These are phyloP conservation scores for Lumnitzera racemosa DNA, from an alignment of 345 rosid genomes.

Conservation along the genomic window DNA sequence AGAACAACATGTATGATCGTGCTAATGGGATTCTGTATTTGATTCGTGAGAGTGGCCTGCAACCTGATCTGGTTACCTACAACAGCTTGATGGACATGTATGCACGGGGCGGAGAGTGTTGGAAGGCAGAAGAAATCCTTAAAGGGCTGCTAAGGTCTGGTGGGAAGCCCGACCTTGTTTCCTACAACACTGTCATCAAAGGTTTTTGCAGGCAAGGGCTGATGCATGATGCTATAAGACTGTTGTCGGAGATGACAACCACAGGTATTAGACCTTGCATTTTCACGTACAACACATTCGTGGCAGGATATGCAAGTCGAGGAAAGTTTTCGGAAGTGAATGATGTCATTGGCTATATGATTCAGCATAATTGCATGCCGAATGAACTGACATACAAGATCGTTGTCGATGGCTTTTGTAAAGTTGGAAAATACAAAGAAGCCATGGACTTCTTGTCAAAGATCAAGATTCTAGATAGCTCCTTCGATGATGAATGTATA, in stretches of 20 bases:
- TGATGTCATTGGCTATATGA: slow-evolving; percentile 66
- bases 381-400: slow-evolving; percentile 82
- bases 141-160: slow-evolving; percentile 36
- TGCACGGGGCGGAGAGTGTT: slow-evolving; percentile 69
- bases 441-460: slow-evolving; percentile 71
- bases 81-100: slow-evolving; percentile 94
- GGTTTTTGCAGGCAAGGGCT: slow-evolving; percentile 84
- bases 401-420: slow-evolving; percentile 79
- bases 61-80: slow-evolving; percentile 75
- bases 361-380: slow-evolving; percentile 58
- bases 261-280: slow-evolving; percentile 72
- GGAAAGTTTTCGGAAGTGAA: slow-evolving; percentile 62
- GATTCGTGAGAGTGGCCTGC: slow-evolving; percentile 50
- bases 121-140: slow-evolving; percentile 84
- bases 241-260: slow-evolving; percentile 62
- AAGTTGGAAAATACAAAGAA: slow-evolving; percentile 51
- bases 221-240: slow-evolving; percentile 76
- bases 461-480: slow-evolving; percentile 47
- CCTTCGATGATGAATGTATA: slow-evolving; percentile 40
- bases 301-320: slow-evolving; percentile 56
- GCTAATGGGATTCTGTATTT: slow-evolving; percentile 46
- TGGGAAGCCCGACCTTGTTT: slow-evolving; percentile 58
- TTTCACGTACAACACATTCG: slow-evolving; percentile 77
- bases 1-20: slow-evolving; percentile 51
- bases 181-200: slow-evolving; percentile 89